Percentiles rank a stretch among this genome's conserved stretches.
These are phyloP conservation scores for Pyrus hybrid DNA, from an alignment of 331 rosid genomes.

Conservation along the genomic window DNA sequence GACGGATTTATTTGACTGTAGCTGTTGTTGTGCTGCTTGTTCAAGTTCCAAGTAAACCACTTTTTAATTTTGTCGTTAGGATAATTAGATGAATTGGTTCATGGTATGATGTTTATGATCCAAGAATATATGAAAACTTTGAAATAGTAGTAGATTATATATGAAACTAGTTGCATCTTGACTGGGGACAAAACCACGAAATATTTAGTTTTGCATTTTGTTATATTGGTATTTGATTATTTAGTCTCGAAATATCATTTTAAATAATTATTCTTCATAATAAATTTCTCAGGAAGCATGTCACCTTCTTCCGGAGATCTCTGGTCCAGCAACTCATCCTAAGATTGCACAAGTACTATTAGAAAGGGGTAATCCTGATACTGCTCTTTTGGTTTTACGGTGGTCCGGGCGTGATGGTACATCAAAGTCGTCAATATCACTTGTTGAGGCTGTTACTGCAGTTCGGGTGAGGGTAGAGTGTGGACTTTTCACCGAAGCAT, in stretches of 20 bases:
- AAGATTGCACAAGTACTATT: conserved; percentile 89
- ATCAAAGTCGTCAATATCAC: conserved; percentile 41
- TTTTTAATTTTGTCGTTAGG: neutral
- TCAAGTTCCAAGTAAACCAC: neutral
- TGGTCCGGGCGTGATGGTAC: conserved; percentile 86
- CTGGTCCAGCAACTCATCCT: conserved; percentile 80
- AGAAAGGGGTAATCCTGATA: conserved; percentile 84
- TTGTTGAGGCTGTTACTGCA: conserved; percentile 84
- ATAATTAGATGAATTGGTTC: neutral
- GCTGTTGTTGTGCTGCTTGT: neutral
- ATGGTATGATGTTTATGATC: neutral
- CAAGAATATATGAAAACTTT: neutral
- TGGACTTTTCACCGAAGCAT: conserved; percentile 94
- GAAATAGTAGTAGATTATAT: neutral
- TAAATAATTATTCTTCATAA: conserved; percentile 4
- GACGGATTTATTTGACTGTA: neutral
- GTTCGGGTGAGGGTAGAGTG: conserved; percentile 96
- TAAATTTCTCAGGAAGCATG: conserved; percentile 72
- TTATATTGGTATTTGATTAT: neutral
- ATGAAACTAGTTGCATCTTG: neutral
- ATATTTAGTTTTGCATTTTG: neutral
- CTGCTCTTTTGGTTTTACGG: conserved; percentile 83
- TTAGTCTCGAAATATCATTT: neutral
- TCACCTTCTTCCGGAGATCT: conserved; percentile 79
- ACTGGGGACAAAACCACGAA: neutral